phyloP scores from a whole-genome alignment of 306 rosid genomes.

The Dryas alaskensis region DNA sequence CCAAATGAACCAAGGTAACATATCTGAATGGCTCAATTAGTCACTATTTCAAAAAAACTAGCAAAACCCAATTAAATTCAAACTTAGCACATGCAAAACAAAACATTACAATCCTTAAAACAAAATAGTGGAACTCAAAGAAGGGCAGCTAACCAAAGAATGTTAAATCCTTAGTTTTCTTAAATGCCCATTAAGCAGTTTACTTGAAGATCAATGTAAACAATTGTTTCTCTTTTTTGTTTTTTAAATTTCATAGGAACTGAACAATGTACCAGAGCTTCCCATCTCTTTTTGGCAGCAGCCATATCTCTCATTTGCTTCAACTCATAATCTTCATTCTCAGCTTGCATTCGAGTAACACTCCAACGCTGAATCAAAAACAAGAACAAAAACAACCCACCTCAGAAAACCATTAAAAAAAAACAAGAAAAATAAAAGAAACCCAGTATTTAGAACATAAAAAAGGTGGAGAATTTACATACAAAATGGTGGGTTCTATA shows the following conservation, averaged over 20 bases:
- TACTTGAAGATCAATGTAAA: not conserved
- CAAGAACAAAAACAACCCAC: conserved; percentile 2
- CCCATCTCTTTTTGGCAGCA: conserved; percentile 97
- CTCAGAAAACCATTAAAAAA: not conserved
- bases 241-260: not conserved
- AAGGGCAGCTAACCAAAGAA: not conserved
- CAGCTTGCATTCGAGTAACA: conserved; percentile 49
- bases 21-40: not conserved
- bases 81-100: not conserved
- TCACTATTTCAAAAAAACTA: not conserved
- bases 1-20: not conserved
- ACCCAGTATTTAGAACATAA: not conserved
- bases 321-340: conserved; percentile 67
- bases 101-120: not conserved
- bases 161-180: not conserved
- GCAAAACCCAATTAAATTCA: conserved; percentile 10
- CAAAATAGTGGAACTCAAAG: not conserved
- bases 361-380: conserved; percentile 34
- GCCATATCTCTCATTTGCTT: conserved; percentile 91
- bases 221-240: not conserved
- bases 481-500: conserved; percentile 32
- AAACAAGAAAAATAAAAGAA: not conserved
- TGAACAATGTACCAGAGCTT: conserved; percentile 67
- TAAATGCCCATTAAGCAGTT: not conserved
- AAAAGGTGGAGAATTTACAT: conserved; percentile 22